Percentiles rank a stretch among this genome's conserved stretches.
These are phyloP conservation scores for Xylaria longipes DNA, from an alignment of 495 filamentous ascomycete species.

Conservation along the genomic window DNA sequence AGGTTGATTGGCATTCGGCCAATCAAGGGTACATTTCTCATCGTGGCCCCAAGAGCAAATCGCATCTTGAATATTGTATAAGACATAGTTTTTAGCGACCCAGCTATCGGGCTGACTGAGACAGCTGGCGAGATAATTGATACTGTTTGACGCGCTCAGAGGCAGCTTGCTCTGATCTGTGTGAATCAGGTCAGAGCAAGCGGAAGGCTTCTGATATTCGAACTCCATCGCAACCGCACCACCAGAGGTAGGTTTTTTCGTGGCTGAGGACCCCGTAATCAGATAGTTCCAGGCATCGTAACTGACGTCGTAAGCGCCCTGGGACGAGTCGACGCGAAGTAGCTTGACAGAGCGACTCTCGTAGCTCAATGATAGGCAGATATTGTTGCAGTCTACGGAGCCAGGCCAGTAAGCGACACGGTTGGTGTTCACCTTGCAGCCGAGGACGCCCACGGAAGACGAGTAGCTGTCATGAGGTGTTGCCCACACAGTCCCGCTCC, in stretches of 20 bases:
- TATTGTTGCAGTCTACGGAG: constrained; percentile 54
- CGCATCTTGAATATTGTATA: constrained; percentile 44
- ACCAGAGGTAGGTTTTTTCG: constrained; percentile 50
- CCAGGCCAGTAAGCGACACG: constrained; percentile 57
- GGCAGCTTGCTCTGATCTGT: constrained; percentile 52
- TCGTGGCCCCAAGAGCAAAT: constrained; percentile 46
- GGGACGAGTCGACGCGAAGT: constrained; percentile 54
- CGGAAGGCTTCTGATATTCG: constrained; percentile 43
- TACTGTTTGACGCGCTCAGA: constrained; percentile 57
- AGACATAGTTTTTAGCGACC: constrained; percentile 39
- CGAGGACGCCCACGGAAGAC: constrained; percentile 55
- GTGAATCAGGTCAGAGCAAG: constrained; percentile 48
- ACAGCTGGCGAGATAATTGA: constrained; percentile 55
- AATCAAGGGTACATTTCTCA: constrained; percentile 52
- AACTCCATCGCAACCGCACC: constrained; percentile 52
- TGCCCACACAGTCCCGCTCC: constrained; percentile 49
- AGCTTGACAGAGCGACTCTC: constrained; percentile 49
- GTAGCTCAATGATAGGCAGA: constrained; percentile 54
- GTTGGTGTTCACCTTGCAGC: constrained; percentile 57
- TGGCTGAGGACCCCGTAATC: constrained; percentile 51
- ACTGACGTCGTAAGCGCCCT: constrained; percentile 56
- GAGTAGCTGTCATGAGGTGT: constrained; percentile 60
- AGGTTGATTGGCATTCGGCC: constrained; percentile 54
- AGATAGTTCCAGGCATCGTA: constrained; percentile 61
- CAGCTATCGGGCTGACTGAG: constrained; percentile 40